Conservation (phyloP, 2,329 filamentous ascomycete species). For the Penicillium sp. region DNA sequence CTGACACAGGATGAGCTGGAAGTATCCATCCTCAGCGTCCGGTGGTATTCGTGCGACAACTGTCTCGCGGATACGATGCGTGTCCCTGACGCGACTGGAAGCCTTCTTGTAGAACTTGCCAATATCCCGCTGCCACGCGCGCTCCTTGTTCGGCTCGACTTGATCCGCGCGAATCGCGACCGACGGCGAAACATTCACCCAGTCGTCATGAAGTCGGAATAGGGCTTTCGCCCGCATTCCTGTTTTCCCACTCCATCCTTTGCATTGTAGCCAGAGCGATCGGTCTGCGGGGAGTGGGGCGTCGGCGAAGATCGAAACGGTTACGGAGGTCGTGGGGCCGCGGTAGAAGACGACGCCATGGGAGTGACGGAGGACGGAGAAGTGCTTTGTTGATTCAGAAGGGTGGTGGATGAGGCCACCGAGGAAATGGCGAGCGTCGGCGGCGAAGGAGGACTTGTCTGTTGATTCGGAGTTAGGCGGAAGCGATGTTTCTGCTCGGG, state of each 20-base stretch:
- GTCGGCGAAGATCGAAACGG: conserved; percentile 68
- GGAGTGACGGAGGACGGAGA: conserved; percentile 70
- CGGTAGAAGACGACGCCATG: conserved; percentile 68
- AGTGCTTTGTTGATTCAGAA: conserved; percentile 68
- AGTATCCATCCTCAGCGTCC: conserved; percentile 68
- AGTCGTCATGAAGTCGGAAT: conserved; percentile 62
- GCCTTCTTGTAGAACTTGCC: conserved; percentile 65
- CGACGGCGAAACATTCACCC: conserved; percentile 71
- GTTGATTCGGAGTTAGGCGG: background rate
- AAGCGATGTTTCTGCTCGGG: conserved; percentile 17
- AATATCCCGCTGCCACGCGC: conserved; percentile 71
- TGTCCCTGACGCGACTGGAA: conserved; percentile 48
- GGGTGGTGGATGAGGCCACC: conserved; percentile 68
- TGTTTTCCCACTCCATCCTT: conserved; percentile 70
- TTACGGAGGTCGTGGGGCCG: conserved; percentile 66
- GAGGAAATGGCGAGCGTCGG: conserved; percentile 68
- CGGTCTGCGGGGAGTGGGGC: conserved; percentile 61
- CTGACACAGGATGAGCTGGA: conserved; percentile 67
- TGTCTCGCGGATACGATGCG: conserved; percentile 65
- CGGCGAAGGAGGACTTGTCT: conserved; percentile 38
- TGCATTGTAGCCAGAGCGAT: conserved; percentile 70
- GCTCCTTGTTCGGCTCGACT: conserved; percentile 62
- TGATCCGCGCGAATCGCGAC: conserved; percentile 54
- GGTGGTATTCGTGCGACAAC: conserved; percentile 68
- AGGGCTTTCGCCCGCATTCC: conserved; percentile 71